A percentile compares a stretch with the other conserved stretches of the same genome.
These are phyloP conservation scores for Colletotrichum australisinense DNA, from an alignment of 2,329 filamentous ascomycete species.

Conservation along the genomic window DNA sequence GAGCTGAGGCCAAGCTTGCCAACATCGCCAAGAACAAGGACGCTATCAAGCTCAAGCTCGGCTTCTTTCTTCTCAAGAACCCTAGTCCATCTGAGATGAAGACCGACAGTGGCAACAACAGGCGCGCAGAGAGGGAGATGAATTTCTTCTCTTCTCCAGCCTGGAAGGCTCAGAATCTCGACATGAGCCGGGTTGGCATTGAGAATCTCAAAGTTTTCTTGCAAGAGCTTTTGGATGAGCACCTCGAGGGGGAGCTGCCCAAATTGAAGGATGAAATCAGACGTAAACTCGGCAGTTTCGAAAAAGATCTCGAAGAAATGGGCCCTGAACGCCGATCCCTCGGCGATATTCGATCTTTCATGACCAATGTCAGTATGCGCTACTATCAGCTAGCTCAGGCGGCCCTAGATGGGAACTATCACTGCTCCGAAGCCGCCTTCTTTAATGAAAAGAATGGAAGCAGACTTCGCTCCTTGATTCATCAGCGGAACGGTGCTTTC, in stretches of 20 bases:
- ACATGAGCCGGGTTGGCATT: conserved; percentile 56
- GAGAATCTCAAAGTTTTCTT: conserved; percentile 58
- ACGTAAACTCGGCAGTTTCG: conserved; percentile 38
- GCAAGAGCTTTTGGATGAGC: conserved; percentile 59
- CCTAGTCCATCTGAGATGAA: conserved; percentile 40
- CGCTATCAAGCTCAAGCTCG: conserved; percentile 56
- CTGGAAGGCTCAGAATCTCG: conserved; percentile 49
- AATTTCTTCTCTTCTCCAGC: conserved; percentile 55
- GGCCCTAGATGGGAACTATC: conserved; percentile 63
- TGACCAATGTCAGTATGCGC: conserved; percentile 56
- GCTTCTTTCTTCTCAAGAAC: conserved; percentile 66
- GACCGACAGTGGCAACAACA: conserved; percentile 48
- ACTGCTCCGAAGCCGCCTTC: conserved; percentile 52
- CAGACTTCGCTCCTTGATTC: conserved; percentile 65
- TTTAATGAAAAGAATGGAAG: conserved; percentile 57
- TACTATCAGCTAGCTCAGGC: conserved; percentile 58
- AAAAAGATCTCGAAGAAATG: conserved; percentile 54
- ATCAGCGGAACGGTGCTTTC: conserved; percentile 61
- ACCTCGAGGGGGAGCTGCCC: conserved; percentile 58
- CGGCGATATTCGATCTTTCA: conserved; percentile 58
- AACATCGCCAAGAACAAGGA: conserved; percentile 58
- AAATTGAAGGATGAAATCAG: conserved; percentile 51
- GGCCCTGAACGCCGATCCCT: conserved; percentile 59
- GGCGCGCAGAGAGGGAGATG: conserved; percentile 42
- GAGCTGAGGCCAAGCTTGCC: conserved; percentile 53